Percentiles rank a stretch among this genome's conserved stretches.
phyloP scores from a whole-genome alignment of 2,329 filamentous ascomycete genomes.

The Pseudogymnoascus sp. region DNA sequence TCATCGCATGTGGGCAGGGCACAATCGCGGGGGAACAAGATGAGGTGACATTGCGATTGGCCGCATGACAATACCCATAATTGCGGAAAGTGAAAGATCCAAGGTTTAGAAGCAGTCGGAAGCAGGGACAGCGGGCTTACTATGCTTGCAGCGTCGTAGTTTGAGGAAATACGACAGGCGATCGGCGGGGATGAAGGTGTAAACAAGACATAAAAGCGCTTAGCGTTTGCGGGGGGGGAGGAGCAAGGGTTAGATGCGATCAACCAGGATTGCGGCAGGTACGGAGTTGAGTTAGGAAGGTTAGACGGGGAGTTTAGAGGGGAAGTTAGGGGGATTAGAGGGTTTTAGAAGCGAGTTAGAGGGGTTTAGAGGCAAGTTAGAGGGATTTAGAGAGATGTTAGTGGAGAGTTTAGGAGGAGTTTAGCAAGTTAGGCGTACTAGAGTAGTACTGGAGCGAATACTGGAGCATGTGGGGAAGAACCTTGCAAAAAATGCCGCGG shows the following conservation, averaged over 20 bases:
- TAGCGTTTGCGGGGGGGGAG: not conserved
- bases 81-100: not conserved
- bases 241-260: not conserved
- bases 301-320: not conserved
- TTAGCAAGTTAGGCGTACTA: not conserved
- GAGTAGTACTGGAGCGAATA: not conserved
- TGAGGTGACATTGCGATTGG: not conserved
- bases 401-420: not conserved
- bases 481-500: slow-evolving; percentile 10
- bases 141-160: not conserved
- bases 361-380: not conserved
- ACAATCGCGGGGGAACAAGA: not conserved
- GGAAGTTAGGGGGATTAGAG: not conserved
- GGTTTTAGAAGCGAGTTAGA: not conserved
- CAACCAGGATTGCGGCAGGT: not conserved
- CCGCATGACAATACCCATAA: slow-evolving; percentile 1
- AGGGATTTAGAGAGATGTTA: not conserved
- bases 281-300: not conserved
- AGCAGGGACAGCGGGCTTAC: not conserved
- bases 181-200: not conserved
- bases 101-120: slow-evolving; percentile 3
- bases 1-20: slow-evolving; percentile 6
- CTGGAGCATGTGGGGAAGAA: slow-evolving; percentile 9
- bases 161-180: not conserved
- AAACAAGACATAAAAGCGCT: slow-evolving; percentile 9